Conservation (phyloP, 2,329 filamentous ascomycete species). For the Colletotrichum lupini region DNA sequence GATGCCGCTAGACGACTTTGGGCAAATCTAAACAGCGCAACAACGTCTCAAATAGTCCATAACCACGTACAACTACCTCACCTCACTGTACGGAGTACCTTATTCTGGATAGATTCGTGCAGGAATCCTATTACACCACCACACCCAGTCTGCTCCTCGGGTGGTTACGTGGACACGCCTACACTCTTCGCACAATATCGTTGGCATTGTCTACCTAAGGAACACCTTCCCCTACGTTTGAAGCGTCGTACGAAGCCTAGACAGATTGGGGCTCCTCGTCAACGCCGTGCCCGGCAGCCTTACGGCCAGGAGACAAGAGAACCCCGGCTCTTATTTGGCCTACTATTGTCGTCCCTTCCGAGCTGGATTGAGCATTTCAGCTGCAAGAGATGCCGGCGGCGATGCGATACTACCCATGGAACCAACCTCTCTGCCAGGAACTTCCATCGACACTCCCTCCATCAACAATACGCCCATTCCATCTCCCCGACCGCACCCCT, state of each 20-base stretch:
- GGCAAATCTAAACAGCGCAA: not conserved
- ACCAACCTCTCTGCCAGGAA: constrained; percentile 1
- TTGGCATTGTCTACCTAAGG: not conserved
- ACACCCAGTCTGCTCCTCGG: not conserved
- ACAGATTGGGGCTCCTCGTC: not conserved
- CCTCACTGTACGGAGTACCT: not conserved
- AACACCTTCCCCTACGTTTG: not conserved
- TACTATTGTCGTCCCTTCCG: constrained; percentile 7
- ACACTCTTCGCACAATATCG: not conserved
- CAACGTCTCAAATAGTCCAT: not conserved
- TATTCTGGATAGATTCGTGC: not conserved
- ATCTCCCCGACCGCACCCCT: not conserved
- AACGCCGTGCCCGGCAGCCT: constrained; percentile 13
- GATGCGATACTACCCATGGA: not conserved
- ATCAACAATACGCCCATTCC: not conserved
- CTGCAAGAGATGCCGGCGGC: not conserved
- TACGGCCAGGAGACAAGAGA: constrained; percentile 1
- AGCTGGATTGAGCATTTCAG: constrained; percentile 7
- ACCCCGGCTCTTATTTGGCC: not conserved
- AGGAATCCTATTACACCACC: not conserved
- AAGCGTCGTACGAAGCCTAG: not conserved
- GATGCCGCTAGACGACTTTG: not conserved
- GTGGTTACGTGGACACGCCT: not conserved
- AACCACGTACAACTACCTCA: not conserved
- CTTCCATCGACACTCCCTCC: not conserved